phyloP scores from a whole-genome alignment of 1,284 basidiomycete species.

The Pseudozyma sp. region DNA sequence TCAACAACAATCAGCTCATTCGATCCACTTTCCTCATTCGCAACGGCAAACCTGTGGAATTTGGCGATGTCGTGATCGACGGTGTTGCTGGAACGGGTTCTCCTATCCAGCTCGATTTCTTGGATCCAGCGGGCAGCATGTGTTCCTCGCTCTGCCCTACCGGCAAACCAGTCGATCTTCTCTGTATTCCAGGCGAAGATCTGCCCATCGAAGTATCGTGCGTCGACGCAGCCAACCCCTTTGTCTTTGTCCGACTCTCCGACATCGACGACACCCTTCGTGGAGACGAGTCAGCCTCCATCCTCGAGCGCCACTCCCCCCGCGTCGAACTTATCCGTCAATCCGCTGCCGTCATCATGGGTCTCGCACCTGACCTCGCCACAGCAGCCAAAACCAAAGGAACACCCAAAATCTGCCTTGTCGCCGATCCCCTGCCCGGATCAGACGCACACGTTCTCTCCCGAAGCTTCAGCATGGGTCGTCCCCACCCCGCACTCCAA shows the following conservation, averaged over 20 bases:
- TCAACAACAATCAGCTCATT: slow-evolving; percentile 15
- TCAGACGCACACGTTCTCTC: slow-evolving; percentile 7
- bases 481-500: slow-evolving; percentile 18
- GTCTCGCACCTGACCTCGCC: slow-evolving; percentile 9
- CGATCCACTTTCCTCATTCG: slow-evolving; percentile 36
- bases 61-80: slow-evolving; percentile 44
- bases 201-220: slow-evolving; percentile 36
- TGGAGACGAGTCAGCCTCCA: slow-evolving; percentile 3
- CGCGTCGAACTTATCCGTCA: slow-evolving; percentile 43
- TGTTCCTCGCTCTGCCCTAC: slow-evolving; percentile 31
- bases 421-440: slow-evolving; percentile 14
- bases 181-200: slow-evolving; percentile 29
- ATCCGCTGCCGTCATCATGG: slow-evolving; percentile 30
- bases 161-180: slow-evolving; percentile 26
- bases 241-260: slow-evolving; percentile 48
- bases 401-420: slow-evolving; percentile 58
- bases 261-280: slow-evolving; percentile 11
- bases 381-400: slow-evolving; percentile 14
- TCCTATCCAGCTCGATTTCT: slow-evolving; percentile 43
- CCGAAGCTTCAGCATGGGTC: slow-evolving; percentile 19
- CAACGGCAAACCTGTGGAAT: slow-evolving; percentile 39
- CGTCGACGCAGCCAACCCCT: slow-evolving; percentile 56
- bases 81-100: slow-evolving; percentile 55
- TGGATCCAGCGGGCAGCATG: slow-evolving; percentile 24
- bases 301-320: slow-evolving; percentile 28